phyloP scores from a whole-genome alignment of 352 stramenopile genomes.

The Phytophthora lateralis region DNA sequence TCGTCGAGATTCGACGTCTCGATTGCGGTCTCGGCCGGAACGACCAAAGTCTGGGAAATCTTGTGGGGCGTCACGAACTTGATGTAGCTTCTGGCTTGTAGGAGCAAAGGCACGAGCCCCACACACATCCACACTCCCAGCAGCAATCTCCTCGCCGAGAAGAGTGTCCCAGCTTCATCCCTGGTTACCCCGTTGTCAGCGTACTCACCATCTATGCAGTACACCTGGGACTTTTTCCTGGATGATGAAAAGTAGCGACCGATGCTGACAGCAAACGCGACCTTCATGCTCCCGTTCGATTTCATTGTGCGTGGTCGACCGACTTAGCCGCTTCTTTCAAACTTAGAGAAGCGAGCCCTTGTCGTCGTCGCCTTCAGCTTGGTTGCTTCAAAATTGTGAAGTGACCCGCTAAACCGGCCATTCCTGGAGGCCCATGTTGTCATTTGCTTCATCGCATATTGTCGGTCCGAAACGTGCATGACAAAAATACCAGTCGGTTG shows the following conservation, averaged over 20 bases:
- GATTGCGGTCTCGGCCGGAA: not conserved
- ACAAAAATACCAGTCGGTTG: too few species aligned
- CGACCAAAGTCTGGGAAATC: constrained; percentile 11
- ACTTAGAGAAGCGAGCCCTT: not conserved
- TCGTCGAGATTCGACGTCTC: not conserved
- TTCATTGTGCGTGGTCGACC: constrained; percentile 1
- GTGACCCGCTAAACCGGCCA: not conserved
- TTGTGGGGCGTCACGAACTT: constrained; percentile 28
- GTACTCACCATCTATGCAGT: not conserved
- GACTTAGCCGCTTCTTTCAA: not conserved
- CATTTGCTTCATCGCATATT: not conserved
- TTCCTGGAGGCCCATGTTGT: not conserved
- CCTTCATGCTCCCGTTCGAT: not conserved
- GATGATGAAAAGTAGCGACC: constrained; percentile 8
- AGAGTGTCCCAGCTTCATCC: not conserved
- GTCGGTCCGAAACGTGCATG: too few species aligned
- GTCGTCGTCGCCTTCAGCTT: not conserved
- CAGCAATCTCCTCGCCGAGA: constrained; percentile 5
- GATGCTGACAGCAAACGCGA: not conserved
- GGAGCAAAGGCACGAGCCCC: constrained; percentile 18
- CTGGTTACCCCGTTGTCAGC: not conserved
- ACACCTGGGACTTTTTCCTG: constrained; percentile 6
- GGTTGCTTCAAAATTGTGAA: constrained; percentile 3
- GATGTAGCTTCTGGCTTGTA: constrained; percentile 19
- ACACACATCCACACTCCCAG: constrained; percentile 15